Evolutionary conservation across 2,329 filamentous ascomycete species (phyloP).

Genomic region (Aspergillus fischeri): DNA sequence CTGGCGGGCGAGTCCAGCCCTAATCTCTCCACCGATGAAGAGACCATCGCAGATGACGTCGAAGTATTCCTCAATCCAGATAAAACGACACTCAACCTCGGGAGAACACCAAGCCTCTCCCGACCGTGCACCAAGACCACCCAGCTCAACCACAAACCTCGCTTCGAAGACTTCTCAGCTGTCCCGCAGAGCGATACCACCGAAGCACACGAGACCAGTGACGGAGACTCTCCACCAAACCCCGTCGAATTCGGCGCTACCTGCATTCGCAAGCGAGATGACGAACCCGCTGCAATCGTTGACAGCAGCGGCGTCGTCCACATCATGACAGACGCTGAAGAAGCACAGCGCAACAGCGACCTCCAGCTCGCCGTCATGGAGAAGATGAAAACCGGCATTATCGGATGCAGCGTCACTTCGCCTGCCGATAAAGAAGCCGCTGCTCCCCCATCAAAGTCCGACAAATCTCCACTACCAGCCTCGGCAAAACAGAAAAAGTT

Average conservation of each 20-base stretch:
- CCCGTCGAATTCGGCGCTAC: conserved; percentile 1
- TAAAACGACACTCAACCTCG: not conserved
- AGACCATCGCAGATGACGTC: conserved; percentile 6
- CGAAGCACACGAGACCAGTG: not conserved
- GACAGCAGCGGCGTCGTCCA: conserved; percentile 18
- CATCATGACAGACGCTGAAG: conserved; percentile 17
- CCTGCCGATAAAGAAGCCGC: not conserved
- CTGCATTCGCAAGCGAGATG: not conserved
- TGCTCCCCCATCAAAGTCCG: not conserved
- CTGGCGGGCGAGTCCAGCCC: not conserved
- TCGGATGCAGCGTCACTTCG: not conserved
- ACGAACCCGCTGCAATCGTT: conserved; percentile 17
- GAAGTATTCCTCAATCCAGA: conserved; percentile 18
- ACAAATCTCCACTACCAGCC: not conserved
- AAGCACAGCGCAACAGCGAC: conserved; percentile 14
- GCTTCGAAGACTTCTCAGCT: not conserved
- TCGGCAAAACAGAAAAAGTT: not conserved
- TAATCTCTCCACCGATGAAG: not conserved
- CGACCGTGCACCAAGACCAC: not conserved
- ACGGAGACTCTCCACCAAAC: not conserved
- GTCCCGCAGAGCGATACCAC: not conserved
- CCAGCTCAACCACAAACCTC: not conserved
- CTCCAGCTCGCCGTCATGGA: conserved; percentile 23
- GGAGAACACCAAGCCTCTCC: conserved; percentile 11
- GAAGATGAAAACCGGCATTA: conserved; percentile 20